Evolutionary conservation across 495 filamentous ascomycete genomes (phyloP), one percentile per base, ranked within the genome.

Genomic region (Xylaria grammica): DNA sequence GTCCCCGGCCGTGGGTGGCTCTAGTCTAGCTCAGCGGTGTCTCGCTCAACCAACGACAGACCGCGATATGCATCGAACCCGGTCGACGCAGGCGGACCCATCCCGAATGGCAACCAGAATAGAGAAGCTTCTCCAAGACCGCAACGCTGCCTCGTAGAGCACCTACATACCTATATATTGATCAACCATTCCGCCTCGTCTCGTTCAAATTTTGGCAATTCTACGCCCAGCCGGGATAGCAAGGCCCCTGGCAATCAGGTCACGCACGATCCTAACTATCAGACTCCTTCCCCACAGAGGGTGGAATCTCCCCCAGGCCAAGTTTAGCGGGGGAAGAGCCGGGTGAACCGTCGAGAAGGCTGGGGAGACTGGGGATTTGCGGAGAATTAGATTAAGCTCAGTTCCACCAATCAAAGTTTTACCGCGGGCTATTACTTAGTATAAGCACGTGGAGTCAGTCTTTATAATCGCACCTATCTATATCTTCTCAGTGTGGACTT

Each of bases 401-500:
- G n/a, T 57, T 40, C 54, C 54, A 44, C 54, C 54, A 57, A 57
- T 57, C 38, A 45, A 38, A 45, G 54, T 30, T 45, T 45, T 40
- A 22, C 53, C 34, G 22, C 36, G 19, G 32, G 15, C 17, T 19
- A 40, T n/a, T n/a, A n/a, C n/a, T n/a, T 51, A 24, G 24, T 7
- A 51, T n/a, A 6, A 29, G 9, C 26, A n/a, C 27, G 26, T 40
- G 5, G 34, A 53, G 51, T 9, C 8, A 4, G 1, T 34, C 29
- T 34, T 5, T 53, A 8, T 22, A 6, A 34, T 34, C 30, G 19
- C n/a, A 24, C 30, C 1, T 36, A 24, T 34, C 17, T 36, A 13
- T 53, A 19, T 9, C 30, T 53, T 24, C 22, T 55, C 20, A 2
- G 32, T 13, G n/a, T 36, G 11, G 30, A 40, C 34, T 27, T 38